Conservation (phyloP, 805 yeast species). For the Lipomyces sp. region DNA sequence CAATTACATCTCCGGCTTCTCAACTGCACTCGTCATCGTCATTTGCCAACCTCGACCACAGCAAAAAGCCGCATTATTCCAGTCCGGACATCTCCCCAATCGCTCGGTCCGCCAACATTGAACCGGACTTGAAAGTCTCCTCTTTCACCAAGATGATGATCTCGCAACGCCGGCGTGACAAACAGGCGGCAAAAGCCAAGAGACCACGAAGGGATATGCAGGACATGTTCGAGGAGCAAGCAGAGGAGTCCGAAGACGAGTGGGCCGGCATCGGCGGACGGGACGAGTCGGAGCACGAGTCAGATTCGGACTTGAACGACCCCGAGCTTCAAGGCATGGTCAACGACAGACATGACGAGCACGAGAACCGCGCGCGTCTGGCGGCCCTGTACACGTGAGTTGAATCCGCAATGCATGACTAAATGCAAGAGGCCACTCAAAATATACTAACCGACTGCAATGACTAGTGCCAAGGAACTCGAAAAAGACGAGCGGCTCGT, state of each 20-base stretch:
- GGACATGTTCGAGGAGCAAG: slow-evolving; percentile 71
- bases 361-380: slow-evolving; percentile 46
- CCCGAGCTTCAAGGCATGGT: slow-evolving; percentile 57
- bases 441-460: no score
- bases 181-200: slow-evolving; percentile 27
- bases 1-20: no score
- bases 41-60: no score
- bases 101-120: background rate
- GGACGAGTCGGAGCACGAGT: slow-evolving; percentile 50
- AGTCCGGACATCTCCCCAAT: slow-evolving; percentile 1
- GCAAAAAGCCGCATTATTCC: background rate
- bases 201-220: slow-evolving; percentile 52
- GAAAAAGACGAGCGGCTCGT: slow-evolving; percentile 61
- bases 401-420: no score
- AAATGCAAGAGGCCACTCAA: no score
- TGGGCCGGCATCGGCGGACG: slow-evolving; percentile 78
- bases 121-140: background rate
- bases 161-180: slow-evolving; percentile 1
- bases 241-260: slow-evolving; percentile 86
- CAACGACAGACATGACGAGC: slow-evolving; percentile 60
- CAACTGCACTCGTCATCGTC: no score
- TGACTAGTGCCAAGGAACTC: slow-evolving; percentile 42
- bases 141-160: slow-evolving; percentile 5
- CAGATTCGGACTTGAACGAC: slow-evolving; percentile 44
- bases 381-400: slow-evolving; percentile 49